Evolutionary conservation across 192 early-diverging fungal species (phyloP).

Genomic region (Entomortierella beljakovae): DNA sequence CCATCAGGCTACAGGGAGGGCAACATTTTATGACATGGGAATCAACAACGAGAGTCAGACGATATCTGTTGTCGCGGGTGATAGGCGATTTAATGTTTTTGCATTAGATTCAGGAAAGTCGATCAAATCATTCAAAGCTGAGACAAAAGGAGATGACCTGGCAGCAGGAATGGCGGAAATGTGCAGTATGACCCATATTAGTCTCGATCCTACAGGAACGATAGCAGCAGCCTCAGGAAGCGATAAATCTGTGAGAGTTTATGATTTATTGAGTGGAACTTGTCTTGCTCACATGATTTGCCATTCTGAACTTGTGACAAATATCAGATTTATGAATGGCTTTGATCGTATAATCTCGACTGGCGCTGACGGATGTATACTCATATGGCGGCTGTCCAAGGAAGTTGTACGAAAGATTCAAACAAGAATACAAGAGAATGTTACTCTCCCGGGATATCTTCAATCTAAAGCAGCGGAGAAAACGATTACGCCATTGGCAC

Average conservation of each 20-base stretch:
- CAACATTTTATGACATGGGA: conserved; percentile 81
- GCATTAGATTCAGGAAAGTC: conserved; percentile 74
- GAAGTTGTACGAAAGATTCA: conserved; percentile 54
- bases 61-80: conserved; percentile 74
- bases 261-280: conserved; percentile 72
- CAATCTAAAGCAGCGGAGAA: conserved; percentile 23
- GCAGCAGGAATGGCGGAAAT: conserved; percentile 55
- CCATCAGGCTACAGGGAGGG: conserved; percentile 75
- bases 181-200: conserved; percentile 72
- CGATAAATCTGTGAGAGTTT: conserved; percentile 78
- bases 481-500: neutral
- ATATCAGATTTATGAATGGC: conserved; percentile 69
- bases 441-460: conserved; percentile 28
- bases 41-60: conserved; percentile 66
- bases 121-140: conserved; percentile 67
- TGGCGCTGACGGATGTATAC: conserved; percentile 78
- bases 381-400: conserved; percentile 76
- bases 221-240: conserved; percentile 72
- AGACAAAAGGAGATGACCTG: conserved; percentile 56
- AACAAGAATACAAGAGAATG: conserved; percentile 27
- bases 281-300: conserved; percentile 70
- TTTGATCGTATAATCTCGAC: conserved; percentile 71
- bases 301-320: conserved; percentile 81
- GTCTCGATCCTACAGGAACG: conserved; percentile 75
- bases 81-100: conserved; percentile 73